Evolutionary conservation across 192 early-diverging fungal species (phyloP), one percentile per base, ranked within the genome.

Genomic region (Polychytrium aggregatum): DNA sequence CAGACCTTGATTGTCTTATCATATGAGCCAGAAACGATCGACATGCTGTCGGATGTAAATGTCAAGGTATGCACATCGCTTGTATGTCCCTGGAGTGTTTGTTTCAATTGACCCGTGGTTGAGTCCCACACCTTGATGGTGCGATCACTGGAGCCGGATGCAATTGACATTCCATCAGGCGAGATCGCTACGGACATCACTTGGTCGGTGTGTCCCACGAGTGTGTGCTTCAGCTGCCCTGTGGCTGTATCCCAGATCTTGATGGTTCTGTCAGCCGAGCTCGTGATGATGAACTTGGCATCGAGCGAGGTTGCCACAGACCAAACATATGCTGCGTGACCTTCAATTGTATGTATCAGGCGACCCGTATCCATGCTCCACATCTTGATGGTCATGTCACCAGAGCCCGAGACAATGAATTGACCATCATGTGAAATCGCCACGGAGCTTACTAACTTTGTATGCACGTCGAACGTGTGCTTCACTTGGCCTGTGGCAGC

Each of bases 311-410:
- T n/a, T 37, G 36, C 36, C 36, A 37, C 36, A 11, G 36, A 37
- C 10, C 36, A 11, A 9, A 37, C 36, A n/a, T n/a, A n/a, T 11
- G 10, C 10, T 9, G 36, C 10, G 36, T 37, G 36, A 37, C 36
- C 36, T 37, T 37, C 36, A 9, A 37, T 37, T 37, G 10, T n/a
- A 9, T 37, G 10, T 37, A 37, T n/a, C 36, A 37, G 10, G 10
- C 36, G 36, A n/a, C 36, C 36, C n/a, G 36, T 37, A 9, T 11
- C 36, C n/a, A 87, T 58, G 48, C 87, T 78, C 87, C 87, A 89
- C 35, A 87, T 69, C 37, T 79, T 82, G 43, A 87, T 54, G 21
- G 84, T 85, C 62, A 82, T 82, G 60, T 89, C 87, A 52, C 86
- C 59, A 49, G 82, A 84, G 39, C 87, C 87, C 44, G 82, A 83